Percentiles rank a stretch among this genome's conserved stretches.
Evolutionary conservation across 2,329 filamentous ascomycete genomes (phyloP).

Genomic region (Teratosphaeria destructans): DNA sequence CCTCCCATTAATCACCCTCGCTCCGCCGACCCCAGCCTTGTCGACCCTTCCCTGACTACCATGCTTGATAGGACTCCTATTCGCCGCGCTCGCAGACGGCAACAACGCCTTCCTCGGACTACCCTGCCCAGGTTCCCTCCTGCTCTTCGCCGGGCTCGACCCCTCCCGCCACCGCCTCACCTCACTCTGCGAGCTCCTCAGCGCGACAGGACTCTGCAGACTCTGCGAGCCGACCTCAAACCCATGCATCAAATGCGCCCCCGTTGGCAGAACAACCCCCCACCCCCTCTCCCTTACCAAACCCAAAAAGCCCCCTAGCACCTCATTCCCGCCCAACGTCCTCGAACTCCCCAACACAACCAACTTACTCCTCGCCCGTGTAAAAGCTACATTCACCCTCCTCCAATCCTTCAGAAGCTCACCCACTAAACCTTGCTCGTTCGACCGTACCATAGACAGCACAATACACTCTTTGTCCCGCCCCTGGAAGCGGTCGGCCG

Average conservation of each 20-base stretch:
- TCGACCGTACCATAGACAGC: conserved; percentile 77
- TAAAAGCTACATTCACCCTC: conserved; percentile 91
- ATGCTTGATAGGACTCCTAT: conserved; percentile 2
- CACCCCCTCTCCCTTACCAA: conserved; percentile 72
- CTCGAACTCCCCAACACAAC: conserved; percentile 73
- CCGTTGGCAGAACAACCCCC: conserved; percentile 56
- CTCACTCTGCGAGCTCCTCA: conserved; percentile 3
- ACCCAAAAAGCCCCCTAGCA: conserved; percentile 64
- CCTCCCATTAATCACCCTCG: conserved; percentile 6
- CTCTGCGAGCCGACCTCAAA: conserved; percentile 18
- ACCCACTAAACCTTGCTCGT: conserved; percentile 72
- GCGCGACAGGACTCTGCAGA: conserved; percentile 5
- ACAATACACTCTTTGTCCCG: conserved; percentile 90
- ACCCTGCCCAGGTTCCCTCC: background rate
- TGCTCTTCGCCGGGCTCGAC: conserved; percentile 3
- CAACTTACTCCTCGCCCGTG: conserved; percentile 82
- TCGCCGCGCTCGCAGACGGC: conserved; percentile 7
- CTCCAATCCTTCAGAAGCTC: conserved; percentile 87
- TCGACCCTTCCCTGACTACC: conserved; percentile 4
- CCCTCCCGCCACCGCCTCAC: background rate
- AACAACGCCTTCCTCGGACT: conserved; percentile 1
- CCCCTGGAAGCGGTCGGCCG: conserved; percentile 92
- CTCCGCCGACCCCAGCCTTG: background rate
- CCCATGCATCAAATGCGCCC: conserved; percentile 13
- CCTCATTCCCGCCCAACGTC: conserved; percentile 62